Conservation (phyloP, 1,284 basidiomycete species). For the Clitocybe nebularis region DNA sequence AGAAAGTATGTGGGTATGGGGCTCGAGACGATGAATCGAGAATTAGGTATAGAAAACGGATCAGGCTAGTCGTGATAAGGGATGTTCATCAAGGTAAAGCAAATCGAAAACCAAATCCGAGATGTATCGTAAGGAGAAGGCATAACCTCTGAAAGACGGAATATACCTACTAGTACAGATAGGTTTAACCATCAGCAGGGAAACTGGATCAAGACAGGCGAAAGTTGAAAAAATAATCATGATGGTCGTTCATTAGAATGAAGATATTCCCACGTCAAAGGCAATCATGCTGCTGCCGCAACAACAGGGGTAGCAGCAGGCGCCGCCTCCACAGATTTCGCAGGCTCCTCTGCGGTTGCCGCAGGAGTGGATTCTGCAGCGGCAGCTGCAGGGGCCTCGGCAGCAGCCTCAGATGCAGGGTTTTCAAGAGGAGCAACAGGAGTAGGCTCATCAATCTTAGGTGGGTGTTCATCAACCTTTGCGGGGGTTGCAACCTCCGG, state of each 20-base stretch:
- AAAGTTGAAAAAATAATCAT: conserved; percentile 44
- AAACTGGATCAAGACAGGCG: conserved; percentile 37
- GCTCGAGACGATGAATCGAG: conserved; percentile 39
- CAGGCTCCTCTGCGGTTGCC: conserved; percentile 28
- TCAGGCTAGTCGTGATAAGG: conserved; percentile 52
- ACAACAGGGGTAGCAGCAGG: conserved; percentile 43
- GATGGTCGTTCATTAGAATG: conserved; percentile 44
- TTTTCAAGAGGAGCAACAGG: conserved; percentile 76
- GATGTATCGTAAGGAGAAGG: conserved; percentile 52
- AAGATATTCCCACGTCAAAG: conserved; percentile 18
- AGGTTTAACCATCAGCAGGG: conserved; percentile 25
- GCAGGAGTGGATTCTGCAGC: conserved; percentile 29
- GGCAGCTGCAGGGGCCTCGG: conserved; percentile 31
- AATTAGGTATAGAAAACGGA: conserved; percentile 42
- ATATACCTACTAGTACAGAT: conserved; percentile 35
- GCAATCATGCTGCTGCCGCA: conserved; percentile 58
- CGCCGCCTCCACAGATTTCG: conserved; percentile 35
- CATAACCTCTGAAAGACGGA: conserved; percentile 25
- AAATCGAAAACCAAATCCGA: conserved; percentile 52
- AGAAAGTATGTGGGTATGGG: conserved; percentile 49
- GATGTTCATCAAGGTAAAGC: conserved; percentile 36
- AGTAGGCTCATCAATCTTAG: conserved; percentile 71
- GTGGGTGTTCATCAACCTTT: conserved; percentile 81
- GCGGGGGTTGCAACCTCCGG: conserved; percentile 65
- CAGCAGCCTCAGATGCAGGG: conserved; percentile 47